Percentiles rank a stretch among this genome's conserved stretches.
Conservation (phyloP, 2,329 filamentous ascomycete genomes). For the Verticillium albo-atrum region DNA sequence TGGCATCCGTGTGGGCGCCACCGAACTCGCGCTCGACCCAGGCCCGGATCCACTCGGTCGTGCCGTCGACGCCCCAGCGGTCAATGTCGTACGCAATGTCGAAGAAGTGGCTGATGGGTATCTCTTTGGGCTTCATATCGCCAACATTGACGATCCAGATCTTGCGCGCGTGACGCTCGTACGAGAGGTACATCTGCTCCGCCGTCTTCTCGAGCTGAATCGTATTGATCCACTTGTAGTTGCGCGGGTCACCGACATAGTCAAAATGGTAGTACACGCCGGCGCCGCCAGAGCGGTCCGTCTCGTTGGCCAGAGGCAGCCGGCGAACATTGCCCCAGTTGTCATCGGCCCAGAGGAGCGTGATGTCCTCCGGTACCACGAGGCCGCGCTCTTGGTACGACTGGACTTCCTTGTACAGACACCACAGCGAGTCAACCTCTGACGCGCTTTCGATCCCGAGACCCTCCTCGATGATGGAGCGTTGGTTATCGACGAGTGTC, state of each 20-base stretch:
- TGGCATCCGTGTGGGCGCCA: slow-evolving; percentile 36
- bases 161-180: slow-evolving; percentile 51
- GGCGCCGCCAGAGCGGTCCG: slow-evolving; percentile 53
- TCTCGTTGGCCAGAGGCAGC: slow-evolving; percentile 57
- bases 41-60: slow-evolving; percentile 48
- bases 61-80: slow-evolving; percentile 50
- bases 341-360: slow-evolving; percentile 65
- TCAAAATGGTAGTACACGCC: slow-evolving; percentile 63
- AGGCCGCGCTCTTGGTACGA: slow-evolving; percentile 63
- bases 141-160: slow-evolving; percentile 67
- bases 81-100: slow-evolving; percentile 63
- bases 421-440: slow-evolving; percentile 65
- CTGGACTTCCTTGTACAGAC: slow-evolving; percentile 71
- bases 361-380: slow-evolving; percentile 57
- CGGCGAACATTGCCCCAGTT: slow-evolving; percentile 64
- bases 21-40: slow-evolving; percentile 58
- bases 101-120: slow-evolving; percentile 63
- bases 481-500: slow-evolving; percentile 56
- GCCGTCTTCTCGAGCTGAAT: slow-evolving; percentile 57
- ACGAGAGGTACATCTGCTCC: slow-evolving; percentile 55
- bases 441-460: slow-evolving; percentile 44
- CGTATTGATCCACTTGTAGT: slow-evolving; percentile 60
- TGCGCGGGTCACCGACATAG: slow-evolving; percentile 42
- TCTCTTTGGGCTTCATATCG: slow-evolving; percentile 60
- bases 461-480: slow-evolving; percentile 51